A percentile compares a stretch with the other conserved stretches of the same genome.
phyloP scores from a whole-genome alignment of 1,139 yeast genomes.

The Magnusiomyces tetraspermus region DNA sequence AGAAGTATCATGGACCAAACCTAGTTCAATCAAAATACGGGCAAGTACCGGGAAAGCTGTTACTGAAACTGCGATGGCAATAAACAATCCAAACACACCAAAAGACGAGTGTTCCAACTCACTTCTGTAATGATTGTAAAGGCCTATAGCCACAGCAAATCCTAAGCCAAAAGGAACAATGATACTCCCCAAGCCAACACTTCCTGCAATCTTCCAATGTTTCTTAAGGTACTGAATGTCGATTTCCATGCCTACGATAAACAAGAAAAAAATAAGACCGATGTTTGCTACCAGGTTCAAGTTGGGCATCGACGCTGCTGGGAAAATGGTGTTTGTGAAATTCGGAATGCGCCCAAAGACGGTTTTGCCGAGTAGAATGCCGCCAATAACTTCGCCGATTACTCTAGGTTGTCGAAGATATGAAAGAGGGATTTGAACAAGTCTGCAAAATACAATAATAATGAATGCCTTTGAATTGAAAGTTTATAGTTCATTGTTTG shows the following conservation, averaged over 20 bases:
- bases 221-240: constrained; percentile 54
- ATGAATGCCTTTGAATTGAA: too few relatives aligned
- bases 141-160: constrained; percentile 56
- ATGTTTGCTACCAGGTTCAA: constrained; percentile 58
- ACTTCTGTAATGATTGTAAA: constrained; percentile 45
- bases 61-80: constrained; percentile 71
- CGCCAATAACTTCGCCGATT: constrained; percentile 68
- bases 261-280: constrained; percentile 63
- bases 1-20: constrained; percentile 59
- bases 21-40: constrained; percentile 62
- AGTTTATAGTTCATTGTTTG: too few relatives aligned
- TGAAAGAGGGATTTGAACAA: constrained; percentile 50
- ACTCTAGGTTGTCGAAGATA: constrained; percentile 63
- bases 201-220: constrained; percentile 49
- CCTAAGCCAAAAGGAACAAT: constrained; percentile 73
- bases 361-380: constrained; percentile 59
- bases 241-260: constrained; percentile 70
- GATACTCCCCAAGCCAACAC: constrained; percentile 63
- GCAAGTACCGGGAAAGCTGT: constrained; percentile 81
- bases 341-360: constrained; percentile 55
- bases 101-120: constrained; percentile 40
- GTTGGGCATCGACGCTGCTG: constrained; percentile 51
- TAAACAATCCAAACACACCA: constrained; percentile 67
- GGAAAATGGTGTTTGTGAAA: constrained; percentile 57
- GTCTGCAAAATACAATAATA: constrained; percentile 45